Conservation (phyloP, 1,139 yeast species). For the Scheffersomyces parashehatae region DNA sequence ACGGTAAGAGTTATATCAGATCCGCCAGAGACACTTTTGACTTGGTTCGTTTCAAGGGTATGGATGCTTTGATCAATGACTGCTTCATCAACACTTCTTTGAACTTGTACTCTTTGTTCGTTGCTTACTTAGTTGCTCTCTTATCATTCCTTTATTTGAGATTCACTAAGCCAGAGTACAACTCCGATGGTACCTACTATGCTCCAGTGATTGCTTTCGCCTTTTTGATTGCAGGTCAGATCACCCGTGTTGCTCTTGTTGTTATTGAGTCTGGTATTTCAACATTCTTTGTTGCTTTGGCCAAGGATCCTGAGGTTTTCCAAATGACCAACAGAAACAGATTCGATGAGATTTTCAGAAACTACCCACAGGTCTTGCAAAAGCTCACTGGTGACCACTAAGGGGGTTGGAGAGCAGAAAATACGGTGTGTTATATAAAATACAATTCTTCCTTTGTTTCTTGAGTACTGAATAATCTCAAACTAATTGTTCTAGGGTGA, state of each 20-base stretch:
- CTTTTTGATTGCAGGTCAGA: conserved; percentile 74
- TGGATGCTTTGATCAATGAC: conserved; percentile 85
- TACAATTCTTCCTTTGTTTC: too few species aligned
- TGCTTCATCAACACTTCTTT: conserved; percentile 77
- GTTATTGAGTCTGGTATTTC: conserved; percentile 81
- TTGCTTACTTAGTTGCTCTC: conserved; percentile 68
- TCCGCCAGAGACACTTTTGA: conserved; percentile 86
- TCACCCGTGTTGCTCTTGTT: conserved; percentile 69
- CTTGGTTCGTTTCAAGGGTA: conserved; percentile 74
- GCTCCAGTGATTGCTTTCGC: conserved; percentile 80
- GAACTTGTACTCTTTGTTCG: conserved; percentile 68
- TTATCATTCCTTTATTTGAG: conserved; percentile 70
- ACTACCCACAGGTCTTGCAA: conserved; percentile 74
- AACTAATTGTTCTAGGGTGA: too few species aligned
- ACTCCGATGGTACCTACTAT: conserved; percentile 62
- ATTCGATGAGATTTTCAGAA: conserved; percentile 68
- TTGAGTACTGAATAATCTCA: too few species aligned
- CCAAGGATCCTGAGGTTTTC: conserved; percentile 85
- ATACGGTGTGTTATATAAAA: too few species aligned
- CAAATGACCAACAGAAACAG: conserved; percentile 73
- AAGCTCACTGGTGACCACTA: conserved; percentile 45
- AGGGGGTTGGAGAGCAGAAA: not conserved
- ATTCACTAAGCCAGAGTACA: conserved; percentile 73
- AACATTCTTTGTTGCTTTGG: conserved; percentile 83
- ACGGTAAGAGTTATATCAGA: conserved; percentile 74